phyloP scores from a whole-genome alignment of 108 stramenopile genomes.

The Nitzschia sp. region DNA sequence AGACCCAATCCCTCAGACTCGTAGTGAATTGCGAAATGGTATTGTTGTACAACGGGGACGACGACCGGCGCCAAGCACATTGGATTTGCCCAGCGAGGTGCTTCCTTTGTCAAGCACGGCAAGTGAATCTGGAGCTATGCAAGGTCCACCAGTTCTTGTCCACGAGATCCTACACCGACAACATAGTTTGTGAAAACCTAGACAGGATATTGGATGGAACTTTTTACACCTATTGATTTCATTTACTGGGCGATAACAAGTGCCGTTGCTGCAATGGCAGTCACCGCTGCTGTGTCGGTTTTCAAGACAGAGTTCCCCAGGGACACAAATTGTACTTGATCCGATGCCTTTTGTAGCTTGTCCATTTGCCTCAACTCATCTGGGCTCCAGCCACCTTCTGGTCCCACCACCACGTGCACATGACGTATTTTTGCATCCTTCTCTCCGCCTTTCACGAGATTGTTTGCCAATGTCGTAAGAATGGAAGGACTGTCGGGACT shows the following conservation, averaged over 20 bases:
- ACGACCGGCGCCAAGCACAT: slow-evolving; percentile 7
- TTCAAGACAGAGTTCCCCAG: slow-evolving; percentile 63
- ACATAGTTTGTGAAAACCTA: no score
- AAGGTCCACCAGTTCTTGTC: background rate
- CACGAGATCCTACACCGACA: background rate
- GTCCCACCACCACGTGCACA: slow-evolving; percentile 69
- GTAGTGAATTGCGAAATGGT: background rate
- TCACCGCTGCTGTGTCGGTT: slow-evolving; percentile 79
- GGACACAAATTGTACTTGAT: slow-evolving; percentile 55
- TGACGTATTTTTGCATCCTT: background rate
- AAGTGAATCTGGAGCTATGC: no score
- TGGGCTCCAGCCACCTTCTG: slow-evolving; percentile 86
- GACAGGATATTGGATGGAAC: background rate
- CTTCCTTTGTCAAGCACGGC: no score
- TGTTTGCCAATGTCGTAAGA: slow-evolving; percentile 39
- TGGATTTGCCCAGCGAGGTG: slow-evolving; percentile 3
- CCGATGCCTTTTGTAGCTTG: background rate
- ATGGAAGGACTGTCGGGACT: slow-evolving; percentile 41
- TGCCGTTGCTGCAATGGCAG: slow-evolving; percentile 37
- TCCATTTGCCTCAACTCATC: slow-evolving; percentile 45
- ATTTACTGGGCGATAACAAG: slow-evolving; percentile 15
- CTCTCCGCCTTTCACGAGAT: background rate
- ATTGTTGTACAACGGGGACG: background rate
- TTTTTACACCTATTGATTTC: background rate
- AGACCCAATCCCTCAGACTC: background rate